Conservation (phyloP, 2,329 filamentous ascomycete genomes). For the Neonectria sp. region DNA sequence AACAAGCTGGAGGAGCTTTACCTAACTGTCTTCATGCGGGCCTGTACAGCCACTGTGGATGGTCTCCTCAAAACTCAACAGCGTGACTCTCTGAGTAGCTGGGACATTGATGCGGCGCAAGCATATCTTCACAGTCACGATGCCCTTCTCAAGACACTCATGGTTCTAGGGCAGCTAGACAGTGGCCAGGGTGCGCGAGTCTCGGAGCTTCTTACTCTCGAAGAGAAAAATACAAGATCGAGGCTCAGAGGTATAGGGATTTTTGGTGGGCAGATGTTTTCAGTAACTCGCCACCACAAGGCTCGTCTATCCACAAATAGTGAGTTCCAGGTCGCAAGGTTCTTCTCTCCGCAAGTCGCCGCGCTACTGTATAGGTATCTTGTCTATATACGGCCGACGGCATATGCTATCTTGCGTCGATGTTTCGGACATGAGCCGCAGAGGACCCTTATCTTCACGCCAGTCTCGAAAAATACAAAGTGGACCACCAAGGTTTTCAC, state of each 20-base stretch:
- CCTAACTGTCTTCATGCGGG: constrained; percentile 8
- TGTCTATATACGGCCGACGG: background rate
- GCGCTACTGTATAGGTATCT: background rate
- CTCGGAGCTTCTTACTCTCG: constrained; percentile 15
- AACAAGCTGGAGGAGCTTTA: constrained; percentile 3
- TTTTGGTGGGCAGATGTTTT: constrained; percentile 3
- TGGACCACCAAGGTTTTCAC: too few species aligned
- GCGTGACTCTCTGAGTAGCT: background rate
- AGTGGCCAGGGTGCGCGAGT: constrained; percentile 6
- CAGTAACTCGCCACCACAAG: constrained; percentile 3
- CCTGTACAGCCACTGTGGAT: constrained; percentile 10
- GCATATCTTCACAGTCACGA: constrained; percentile 14
- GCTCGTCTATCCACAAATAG: background rate
- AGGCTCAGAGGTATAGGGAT: background rate
- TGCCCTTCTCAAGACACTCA: background rate
- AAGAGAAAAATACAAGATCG: background rate
- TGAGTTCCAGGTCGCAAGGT: background rate
- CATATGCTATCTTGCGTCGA: background rate
- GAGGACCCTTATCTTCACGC: too few species aligned
- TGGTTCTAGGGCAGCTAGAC: constrained; percentile 11
- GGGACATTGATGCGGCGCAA: constrained; percentile 11
- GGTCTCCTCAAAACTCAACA: background rate
- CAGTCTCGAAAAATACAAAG: too few species aligned
- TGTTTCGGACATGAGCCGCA: background rate
- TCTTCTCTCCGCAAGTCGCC: background rate